phyloP scores from a whole-genome alignment of 345 rosid species.

The Lepidium didymum region DNA sequence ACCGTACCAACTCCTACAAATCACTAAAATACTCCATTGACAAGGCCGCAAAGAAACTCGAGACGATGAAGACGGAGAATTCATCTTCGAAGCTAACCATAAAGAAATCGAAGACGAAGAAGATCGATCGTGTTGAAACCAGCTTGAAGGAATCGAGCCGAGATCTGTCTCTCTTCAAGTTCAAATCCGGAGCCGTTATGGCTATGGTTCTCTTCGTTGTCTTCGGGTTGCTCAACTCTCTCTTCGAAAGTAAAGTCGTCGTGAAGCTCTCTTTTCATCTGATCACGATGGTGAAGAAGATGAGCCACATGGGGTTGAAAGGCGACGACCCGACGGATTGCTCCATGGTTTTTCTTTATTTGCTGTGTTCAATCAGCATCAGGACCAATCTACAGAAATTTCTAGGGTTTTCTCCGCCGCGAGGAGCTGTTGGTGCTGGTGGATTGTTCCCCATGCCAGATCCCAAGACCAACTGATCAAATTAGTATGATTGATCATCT shows the following conservation, averaged over 20 bases:
- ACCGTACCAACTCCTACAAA: conserved; percentile 92
- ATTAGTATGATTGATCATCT: neutral
- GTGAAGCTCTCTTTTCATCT: conserved; percentile 90
- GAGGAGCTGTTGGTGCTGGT: conserved; percentile 61
- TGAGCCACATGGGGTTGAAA: conserved; percentile 85
- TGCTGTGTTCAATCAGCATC: conserved; percentile 81
- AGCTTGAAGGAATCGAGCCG: conserved; percentile 90
- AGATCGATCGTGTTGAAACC: conserved; percentile 92
- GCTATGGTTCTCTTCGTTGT: conserved; percentile 88
- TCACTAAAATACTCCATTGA: conserved; percentile 90
- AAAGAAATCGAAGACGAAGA: conserved; percentile 87
- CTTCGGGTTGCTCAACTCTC: conserved; percentile 80
- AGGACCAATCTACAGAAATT: conserved; percentile 88
- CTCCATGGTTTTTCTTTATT: conserved; percentile 87
- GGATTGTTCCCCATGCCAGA: conserved; percentile 95
- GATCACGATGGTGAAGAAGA: conserved; percentile 70
- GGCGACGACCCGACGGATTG: conserved; percentile 89
- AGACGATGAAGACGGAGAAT: conserved; percentile 75
- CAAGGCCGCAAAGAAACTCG: conserved; percentile 93
- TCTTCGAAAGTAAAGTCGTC: conserved; percentile 90
- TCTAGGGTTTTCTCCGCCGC: conserved; percentile 73
- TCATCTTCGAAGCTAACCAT: conserved; percentile 37
- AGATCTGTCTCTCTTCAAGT: conserved; percentile 93
- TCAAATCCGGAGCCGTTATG: conserved; percentile 98
- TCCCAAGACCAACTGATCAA: conserved; percentile 67